Evolutionary conservation across 768 basidiomycete species (phyloP).

Genomic region (Obba rivulosa): DNA sequence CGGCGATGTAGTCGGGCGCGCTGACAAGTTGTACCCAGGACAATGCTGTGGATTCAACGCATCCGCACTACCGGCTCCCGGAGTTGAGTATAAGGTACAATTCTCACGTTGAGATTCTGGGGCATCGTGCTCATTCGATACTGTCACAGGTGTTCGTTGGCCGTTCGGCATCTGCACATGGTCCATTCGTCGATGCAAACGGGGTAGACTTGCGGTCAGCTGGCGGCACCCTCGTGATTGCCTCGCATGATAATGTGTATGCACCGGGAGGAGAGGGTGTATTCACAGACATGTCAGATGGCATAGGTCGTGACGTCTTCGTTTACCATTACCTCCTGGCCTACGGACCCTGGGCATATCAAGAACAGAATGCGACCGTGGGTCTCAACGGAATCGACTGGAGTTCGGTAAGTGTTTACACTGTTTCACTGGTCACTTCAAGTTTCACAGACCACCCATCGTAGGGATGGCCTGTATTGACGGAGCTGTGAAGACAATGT

Average conservation of each 20-base stretch:
- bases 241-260: slow-evolving; percentile 23
- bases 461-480: slow-evolving; percentile 15
- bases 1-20: neutral
- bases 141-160: slow-evolving; percentile 17
- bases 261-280: slow-evolving; percentile 22
- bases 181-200: slow-evolving; percentile 15
- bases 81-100: slow-evolving; percentile 18
- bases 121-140: no score
- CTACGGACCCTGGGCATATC: slow-evolving; percentile 7
- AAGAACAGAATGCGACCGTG: slow-evolving; percentile 5
- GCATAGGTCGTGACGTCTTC: slow-evolving; percentile 5
- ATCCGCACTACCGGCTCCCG: slow-evolving; percentile 10
- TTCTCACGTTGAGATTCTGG: no score
- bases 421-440: neutral
- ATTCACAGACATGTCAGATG: slow-evolving; percentile 4
- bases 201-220: slow-evolving; percentile 12
- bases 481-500: neutral
- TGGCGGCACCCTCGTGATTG: slow-evolving; percentile 22
- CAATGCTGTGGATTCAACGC: slow-evolving; percentile 12
- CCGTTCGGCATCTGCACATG: slow-evolving; percentile 13
- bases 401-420: slow-evolving; percentile 10
- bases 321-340: slow-evolving; percentile 15
- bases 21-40: neutral
- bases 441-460: neutral
- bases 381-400: slow-evolving; percentile 15